phyloP scores from a whole-genome alignment of 106 monocot genomes.

The Platanthera guangdongensis region DNA sequence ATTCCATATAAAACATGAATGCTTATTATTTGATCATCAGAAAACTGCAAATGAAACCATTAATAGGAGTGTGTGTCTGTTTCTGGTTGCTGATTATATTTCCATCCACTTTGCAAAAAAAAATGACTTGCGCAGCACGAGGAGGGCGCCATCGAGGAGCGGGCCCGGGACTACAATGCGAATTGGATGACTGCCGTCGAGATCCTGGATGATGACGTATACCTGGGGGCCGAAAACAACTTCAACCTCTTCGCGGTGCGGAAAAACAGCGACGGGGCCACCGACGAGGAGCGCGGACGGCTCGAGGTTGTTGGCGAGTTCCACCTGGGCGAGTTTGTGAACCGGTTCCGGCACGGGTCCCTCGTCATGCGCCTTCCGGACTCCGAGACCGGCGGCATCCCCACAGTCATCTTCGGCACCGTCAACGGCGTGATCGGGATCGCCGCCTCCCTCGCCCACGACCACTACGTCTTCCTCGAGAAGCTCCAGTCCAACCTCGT shows the following conservation, averaged over 20 bases:
- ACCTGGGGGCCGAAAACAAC: slow-evolving; percentile 92
- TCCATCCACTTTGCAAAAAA: neutral
- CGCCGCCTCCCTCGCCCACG: slow-evolving; percentile 85
- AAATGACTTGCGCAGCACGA: slow-evolving; percentile 45
- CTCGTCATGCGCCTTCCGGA: slow-evolving; percentile 97
- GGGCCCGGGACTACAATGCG: slow-evolving; percentile 84
- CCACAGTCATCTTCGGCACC: slow-evolving; percentile 87
- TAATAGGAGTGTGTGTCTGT: neutral
- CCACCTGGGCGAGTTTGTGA: slow-evolving; percentile 89
- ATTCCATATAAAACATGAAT: neutral
- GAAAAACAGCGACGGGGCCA: slow-evolving; percentile 85
- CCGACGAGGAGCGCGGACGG: slow-evolving; percentile 87
- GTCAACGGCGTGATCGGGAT: slow-evolving; percentile 94
- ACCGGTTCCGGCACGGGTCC: slow-evolving; percentile 85
- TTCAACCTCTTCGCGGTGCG: slow-evolving; percentile 91
- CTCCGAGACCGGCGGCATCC: slow-evolving; percentile 74
- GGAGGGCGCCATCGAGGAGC: slow-evolving; percentile 92
- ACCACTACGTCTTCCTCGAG: slow-evolving; percentile 80
- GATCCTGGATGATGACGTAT: slow-evolving; percentile 90
- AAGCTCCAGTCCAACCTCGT: slow-evolving; percentile 70
- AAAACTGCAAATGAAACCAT: neutral
- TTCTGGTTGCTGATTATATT: neutral
- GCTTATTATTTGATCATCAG: neutral
- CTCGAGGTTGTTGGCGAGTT: slow-evolving; percentile 94
- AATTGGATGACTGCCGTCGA: slow-evolving; percentile 99